Evolutionary conservation across 192 early-diverging fungal species (phyloP).

Genomic region (Podochytrium sp.): DNA sequence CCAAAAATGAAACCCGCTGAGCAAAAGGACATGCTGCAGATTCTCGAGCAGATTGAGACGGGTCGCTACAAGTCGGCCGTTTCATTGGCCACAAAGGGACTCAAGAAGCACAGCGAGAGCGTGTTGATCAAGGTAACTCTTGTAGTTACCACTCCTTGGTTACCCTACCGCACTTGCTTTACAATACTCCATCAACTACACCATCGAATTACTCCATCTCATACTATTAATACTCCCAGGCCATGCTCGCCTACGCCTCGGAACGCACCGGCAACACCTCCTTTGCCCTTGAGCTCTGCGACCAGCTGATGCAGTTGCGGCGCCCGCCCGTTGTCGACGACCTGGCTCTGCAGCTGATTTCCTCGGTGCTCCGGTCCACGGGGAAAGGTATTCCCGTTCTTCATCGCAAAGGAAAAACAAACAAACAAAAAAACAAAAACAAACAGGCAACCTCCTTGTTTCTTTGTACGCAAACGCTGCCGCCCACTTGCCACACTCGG

Average conservation of each 20-base stretch:
- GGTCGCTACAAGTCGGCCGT: constrained; percentile 70
- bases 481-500: constrained; percentile 62
- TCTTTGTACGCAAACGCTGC: constrained; percentile 75
- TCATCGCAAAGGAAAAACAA: constrained; percentile 68
- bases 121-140: constrained; percentile 64
- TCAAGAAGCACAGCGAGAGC: constrained; percentile 73
- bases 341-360: constrained; percentile 21
- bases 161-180: not conserved
- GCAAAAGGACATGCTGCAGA: not conserved
- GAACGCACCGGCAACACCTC: constrained; percentile 3
- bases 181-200: not conserved
- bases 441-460: constrained; percentile 68
- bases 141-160: not conserved
- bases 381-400: not conserved
- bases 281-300: constrained; percentile 9
- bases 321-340: constrained; percentile 9
- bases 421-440: constrained; percentile 63
- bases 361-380: not conserved
- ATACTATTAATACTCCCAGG: not conserved
- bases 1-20: not conserved
- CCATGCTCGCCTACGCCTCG: constrained; percentile 25
- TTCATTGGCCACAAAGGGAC: constrained; percentile 62
- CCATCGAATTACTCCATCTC: not conserved
- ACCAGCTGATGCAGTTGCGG: not conserved
- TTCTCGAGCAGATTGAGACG: constrained; percentile 66